Evolutionary conservation across 441 rosid species (phyloP).

Genomic region (Isatis lusitanica): DNA sequence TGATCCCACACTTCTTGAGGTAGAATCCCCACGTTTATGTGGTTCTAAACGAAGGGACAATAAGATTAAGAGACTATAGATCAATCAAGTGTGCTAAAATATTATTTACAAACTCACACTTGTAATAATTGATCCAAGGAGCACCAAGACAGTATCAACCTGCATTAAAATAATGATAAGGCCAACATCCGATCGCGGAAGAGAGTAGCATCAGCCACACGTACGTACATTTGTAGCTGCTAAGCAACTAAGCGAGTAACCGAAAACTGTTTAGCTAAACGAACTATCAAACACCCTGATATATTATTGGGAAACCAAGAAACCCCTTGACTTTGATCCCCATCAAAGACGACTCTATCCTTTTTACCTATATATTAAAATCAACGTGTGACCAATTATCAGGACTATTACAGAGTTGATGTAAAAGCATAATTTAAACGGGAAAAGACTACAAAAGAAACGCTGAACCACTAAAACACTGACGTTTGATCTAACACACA

Average conservation of each 20-base stretch:
- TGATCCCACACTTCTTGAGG: conserved; percentile 97
- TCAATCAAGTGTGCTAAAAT: background rate
- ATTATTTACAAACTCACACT: conserved; percentile 52
- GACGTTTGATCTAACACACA: conserved; percentile 17
- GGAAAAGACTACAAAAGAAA: conserved; percentile 12
- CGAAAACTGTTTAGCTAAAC: background rate
- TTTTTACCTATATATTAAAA: background rate
- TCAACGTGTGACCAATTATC: conserved; percentile 2
- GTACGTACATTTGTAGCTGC: background rate
- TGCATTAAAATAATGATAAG: conserved; percentile 42
- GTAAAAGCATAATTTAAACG: background rate
- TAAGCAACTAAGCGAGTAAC: conserved; percentile 18
- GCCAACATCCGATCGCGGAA: background rate
- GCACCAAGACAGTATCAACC: conserved; percentile 83
- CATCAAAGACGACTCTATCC: background rate
- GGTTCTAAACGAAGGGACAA: conserved; percentile 54
- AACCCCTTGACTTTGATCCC: conserved; percentile 16
- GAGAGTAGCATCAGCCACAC: conserved; percentile 9
- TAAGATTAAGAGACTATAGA: conserved; percentile 1
- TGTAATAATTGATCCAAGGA: conserved; percentile 73
- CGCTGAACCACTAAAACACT: background rate
- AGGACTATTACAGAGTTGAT: conserved; percentile 10
- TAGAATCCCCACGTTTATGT: conserved; percentile 48
- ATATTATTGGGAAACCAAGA: conserved; percentile 10
- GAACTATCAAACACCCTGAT: conserved; percentile 8